Percentiles rank a stretch among this genome's conserved stretches.
phyloP scores from a whole-genome alignment of 1,139 yeast species.

The Debaryomycetaceae sp. region DNA sequence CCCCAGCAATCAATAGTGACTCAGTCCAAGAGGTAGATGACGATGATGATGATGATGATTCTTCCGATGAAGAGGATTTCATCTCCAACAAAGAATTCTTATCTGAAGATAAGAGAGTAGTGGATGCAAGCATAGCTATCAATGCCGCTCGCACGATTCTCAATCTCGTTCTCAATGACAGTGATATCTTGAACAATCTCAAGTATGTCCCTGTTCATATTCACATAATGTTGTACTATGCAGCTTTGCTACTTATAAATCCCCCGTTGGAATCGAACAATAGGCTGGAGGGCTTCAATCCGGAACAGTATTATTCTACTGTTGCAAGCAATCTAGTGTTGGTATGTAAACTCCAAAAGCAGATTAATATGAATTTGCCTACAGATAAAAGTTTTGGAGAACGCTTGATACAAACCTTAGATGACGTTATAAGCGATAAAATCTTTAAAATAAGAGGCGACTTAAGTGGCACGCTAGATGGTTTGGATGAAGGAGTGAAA shows the following conservation, averaged over 20 bases:
- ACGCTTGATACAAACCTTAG: slow-evolving; percentile 45
- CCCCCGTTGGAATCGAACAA: slow-evolving; percentile 36
- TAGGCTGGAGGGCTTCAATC: slow-evolving; percentile 13
- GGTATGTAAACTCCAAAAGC: slow-evolving; percentile 39
- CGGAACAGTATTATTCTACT: slow-evolving; percentile 18
- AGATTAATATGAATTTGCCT: slow-evolving; percentile 45
- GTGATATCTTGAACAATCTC: slow-evolving; percentile 54
- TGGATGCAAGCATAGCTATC: slow-evolving; percentile 49
- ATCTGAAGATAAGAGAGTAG: slow-evolving; percentile 32
- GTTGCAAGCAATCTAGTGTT: slow-evolving; percentile 25
- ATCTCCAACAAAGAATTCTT: slow-evolving; percentile 35
- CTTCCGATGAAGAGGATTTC: slow-evolving; percentile 30
- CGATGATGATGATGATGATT: slow-evolving; percentile 21
- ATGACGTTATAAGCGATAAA: slow-evolving; percentile 41
- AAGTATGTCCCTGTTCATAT: slow-evolving; percentile 69
- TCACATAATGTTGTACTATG: slow-evolving; percentile 68
- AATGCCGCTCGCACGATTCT: slow-evolving; percentile 65
- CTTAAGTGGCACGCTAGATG: slow-evolving; percentile 3
- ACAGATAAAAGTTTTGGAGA: slow-evolving; percentile 52
- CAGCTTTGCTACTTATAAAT: slow-evolving; percentile 54
- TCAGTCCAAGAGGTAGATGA: slow-evolving; percentile 5
- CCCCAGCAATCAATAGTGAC: slow-evolving; percentile 6
- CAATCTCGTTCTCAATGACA: slow-evolving; percentile 55
- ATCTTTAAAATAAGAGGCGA: slow-evolving; percentile 11
- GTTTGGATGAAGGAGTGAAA: slow-evolving; percentile 7